Base-by-base conservation (phyloP, 805 yeast species). In the Grigorovia yakushimaensis region DNA sequence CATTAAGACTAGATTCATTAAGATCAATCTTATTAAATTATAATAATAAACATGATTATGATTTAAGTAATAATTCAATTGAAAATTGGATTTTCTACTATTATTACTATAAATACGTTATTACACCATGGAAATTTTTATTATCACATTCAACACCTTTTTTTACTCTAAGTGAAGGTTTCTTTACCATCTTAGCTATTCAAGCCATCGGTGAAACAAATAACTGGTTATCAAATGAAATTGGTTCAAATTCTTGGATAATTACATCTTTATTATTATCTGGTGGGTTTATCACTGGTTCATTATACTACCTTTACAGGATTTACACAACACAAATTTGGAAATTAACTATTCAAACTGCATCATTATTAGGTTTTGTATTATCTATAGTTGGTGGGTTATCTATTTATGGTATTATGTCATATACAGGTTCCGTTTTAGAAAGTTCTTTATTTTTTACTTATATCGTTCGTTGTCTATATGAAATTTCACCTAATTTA, bases 171-270 rank as follows among this genome's bases (percentile, higher is more conserved):
- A 69, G 89, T 45, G 98, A 93, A 67, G 98, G 98, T 1, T 82
- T 93, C 56, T 94, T 96, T 65, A 81, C 96, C 0, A 75, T 93
- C 22, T 71, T 93, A 48, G 81, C 88, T n/a, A 88, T 93, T 51
- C 98, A 93, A 68, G 86, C 95, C 13, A 75, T 86, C 39, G 96
- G 98, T 8, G 88, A 88, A 57, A 79, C 86, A 8, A 74, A 85
- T 46, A 74, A 77, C 51, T 82, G 89, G 83, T 68, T 87, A 41
- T 77, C 55, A 13, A 47, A 54, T 39, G 60, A 56, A 47, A 58
- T 73, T 48, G 78, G 77, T 53, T 79, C 88, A 5, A 96, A 88
- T 57, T 69, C 79, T 33, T 85, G 95, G 89, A 76, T 85, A 44
- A 81, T 91, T 37, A 76, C 82, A 1, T 79, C 84, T 48, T 73